phyloP scores from a whole-genome alignment of 2,329 filamentous ascomycete genomes.

The Tolypocladium guangdongense region DNA sequence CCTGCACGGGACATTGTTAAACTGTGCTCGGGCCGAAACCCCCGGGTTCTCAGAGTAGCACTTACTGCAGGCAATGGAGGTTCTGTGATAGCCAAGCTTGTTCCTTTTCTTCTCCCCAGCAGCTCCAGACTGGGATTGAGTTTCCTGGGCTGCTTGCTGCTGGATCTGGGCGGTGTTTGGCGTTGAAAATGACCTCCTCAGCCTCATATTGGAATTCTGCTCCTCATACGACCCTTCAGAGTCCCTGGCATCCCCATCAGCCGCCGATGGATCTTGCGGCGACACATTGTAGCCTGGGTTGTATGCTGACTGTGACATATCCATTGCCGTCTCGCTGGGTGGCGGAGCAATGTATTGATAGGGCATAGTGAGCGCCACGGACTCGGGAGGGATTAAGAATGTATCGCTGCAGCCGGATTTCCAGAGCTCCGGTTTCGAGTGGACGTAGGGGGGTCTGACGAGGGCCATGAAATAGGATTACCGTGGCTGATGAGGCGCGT shows the following conservation, averaged over 20 bases:
- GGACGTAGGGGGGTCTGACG: conserved; percentile 17
- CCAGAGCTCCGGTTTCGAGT: conserved; percentile 21
- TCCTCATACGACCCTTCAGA: conserved; percentile 21
- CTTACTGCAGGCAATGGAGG: conserved; percentile 92
- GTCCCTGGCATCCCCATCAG: conserved; percentile 18
- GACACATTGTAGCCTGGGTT: conserved; percentile 19
- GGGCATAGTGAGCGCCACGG: conserved; percentile 24
- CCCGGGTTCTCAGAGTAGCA: conserved; percentile 13
- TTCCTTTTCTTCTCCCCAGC: conserved; percentile 57
- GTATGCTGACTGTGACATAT: conserved; percentile 27
- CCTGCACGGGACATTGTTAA: conserved; percentile 36
- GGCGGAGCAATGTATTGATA: conserved; percentile 37
- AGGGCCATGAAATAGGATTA: conserved; percentile 22
- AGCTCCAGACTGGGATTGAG: conserved; percentile 16
- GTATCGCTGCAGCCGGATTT: conserved; percentile 11
- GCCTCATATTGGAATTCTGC: conserved; percentile 22
- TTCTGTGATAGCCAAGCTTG: conserved; percentile 91
- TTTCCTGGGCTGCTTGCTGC: conserved; percentile 18
- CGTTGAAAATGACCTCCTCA: conserved; percentile 40
- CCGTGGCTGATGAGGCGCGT: not conserved
- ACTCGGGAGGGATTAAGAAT: not conserved
- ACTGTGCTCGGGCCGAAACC: not conserved
- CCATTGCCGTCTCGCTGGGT: conserved; percentile 29
- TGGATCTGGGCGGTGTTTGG: conserved; percentile 34
- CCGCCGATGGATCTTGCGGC: conserved; percentile 16